Percentiles rank a stretch among this genome's conserved stretches.
These are phyloP conservation scores for Pinus tabuliformis DNA, from an alignment of 75 land plant genomes.

Conservation along the genomic window DNA sequence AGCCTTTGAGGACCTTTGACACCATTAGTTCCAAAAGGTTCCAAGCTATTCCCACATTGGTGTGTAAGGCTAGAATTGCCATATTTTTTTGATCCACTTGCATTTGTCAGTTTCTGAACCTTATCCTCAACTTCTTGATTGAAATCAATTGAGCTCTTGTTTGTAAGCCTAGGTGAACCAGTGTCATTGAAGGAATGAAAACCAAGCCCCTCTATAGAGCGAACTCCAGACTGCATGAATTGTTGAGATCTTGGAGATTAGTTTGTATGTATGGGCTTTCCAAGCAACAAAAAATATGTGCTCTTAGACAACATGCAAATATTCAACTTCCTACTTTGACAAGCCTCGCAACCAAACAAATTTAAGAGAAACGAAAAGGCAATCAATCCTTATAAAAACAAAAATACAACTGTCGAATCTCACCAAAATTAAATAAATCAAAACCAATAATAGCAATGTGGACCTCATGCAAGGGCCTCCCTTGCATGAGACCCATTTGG, in stretches of 20 bases:
- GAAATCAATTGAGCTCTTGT: conserved; percentile 43
- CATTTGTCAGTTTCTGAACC: background rate
- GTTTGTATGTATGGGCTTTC: conserved; percentile 68
- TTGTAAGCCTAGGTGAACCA: conserved; percentile 13
- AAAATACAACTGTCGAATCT: too few species aligned
- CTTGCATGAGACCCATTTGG: too few species aligned
- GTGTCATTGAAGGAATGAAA: conserved; percentile 11
- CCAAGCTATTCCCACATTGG: background rate
- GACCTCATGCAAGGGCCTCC: too few species aligned
- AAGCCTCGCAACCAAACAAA: too few species aligned
- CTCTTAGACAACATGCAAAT: background rate
- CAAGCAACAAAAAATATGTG: conserved; percentile 69
- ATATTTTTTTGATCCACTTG: conserved; percentile 3
- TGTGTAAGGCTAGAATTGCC: background rate
- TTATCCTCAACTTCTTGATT: conserved; percentile 32
- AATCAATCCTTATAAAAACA: too few species aligned
- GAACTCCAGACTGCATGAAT: conserved; percentile 10
- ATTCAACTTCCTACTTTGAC: too few species aligned
- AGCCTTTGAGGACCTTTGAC: conserved; percentile 21
- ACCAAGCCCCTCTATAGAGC: conserved; percentile 43
- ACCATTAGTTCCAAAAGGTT: conserved; percentile 6
- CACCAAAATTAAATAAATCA: too few species aligned
- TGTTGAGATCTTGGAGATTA: conserved; percentile 28
- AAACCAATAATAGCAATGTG: too few species aligned
- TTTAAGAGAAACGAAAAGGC: too few species aligned